Percentiles rank a stretch among this genome's conserved stretches.
Evolutionary conservation across 208 protist genomes (phyloP).

Genomic region (Trypanosoma cruzi): DNA sequence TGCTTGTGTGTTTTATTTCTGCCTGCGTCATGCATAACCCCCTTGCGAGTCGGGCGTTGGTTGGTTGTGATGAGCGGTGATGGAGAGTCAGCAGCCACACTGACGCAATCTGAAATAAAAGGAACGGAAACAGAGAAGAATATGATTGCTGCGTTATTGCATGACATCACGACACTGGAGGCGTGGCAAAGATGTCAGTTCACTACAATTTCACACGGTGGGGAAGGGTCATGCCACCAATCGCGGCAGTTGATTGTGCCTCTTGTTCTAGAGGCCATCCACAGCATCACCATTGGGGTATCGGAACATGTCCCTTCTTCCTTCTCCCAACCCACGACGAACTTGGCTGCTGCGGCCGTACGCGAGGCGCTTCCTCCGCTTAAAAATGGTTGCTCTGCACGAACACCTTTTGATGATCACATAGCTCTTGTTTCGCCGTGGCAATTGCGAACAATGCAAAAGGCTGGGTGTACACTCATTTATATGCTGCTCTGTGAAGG

Average conservation of each 20-base stretch:
- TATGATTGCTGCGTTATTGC: constrained; percentile 29
- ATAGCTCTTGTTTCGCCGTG: constrained; percentile 10
- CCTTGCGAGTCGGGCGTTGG: constrained; percentile 18
- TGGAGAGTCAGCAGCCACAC: not conserved
- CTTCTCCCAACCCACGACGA: not conserved
- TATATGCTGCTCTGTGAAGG: constrained; percentile 62
- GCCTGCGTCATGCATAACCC: constrained; percentile 13
- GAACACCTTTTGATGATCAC: constrained; percentile 41
- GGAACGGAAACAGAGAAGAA: not conserved
- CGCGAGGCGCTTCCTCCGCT: constrained; percentile 17
- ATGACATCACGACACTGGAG: constrained; percentile 52
- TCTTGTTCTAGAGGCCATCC: constrained; percentile 33
- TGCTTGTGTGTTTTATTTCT: constrained; percentile 16
- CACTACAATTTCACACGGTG: not conserved
- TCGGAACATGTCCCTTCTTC: not conserved
- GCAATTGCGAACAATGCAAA: constrained; percentile 41
- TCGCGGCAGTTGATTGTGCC: constrained; percentile 11
- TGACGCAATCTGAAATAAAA: not conserved
- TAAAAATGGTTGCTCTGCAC: constrained; percentile 26
- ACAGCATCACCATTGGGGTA: constrained; percentile 26
- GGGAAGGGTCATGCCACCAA: not conserved
- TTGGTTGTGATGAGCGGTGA: constrained; percentile 28
- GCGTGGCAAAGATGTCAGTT: constrained; percentile 23
- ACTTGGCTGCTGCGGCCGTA: not conserved
- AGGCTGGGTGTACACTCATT: constrained; percentile 42